Percentiles rank a stretch among this genome's conserved stretches.
Evolutionary conservation across 257 asterid genomes (phyloP).

Genomic region (Gentiana macrophylla): DNA sequence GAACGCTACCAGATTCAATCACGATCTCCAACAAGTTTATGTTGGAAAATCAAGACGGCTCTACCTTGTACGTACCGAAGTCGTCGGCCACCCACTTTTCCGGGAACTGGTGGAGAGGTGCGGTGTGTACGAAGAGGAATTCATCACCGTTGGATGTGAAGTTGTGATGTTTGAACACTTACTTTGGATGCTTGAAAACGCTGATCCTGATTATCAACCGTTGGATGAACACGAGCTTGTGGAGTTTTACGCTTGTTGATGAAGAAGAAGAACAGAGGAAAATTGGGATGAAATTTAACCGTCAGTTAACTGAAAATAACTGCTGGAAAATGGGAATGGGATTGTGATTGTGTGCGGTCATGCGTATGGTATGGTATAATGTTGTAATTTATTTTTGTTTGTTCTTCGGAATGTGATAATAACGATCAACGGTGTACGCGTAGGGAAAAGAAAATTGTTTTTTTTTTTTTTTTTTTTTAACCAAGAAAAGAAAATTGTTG

Average conservation of each 20-base stretch:
- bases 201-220: conserved; percentile 87
- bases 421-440: conserved; percentile 14
- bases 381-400: conserved; percentile 21
- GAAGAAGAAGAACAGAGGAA: neutral
- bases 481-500: conserved; percentile 5
- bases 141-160: conserved; percentile 61
- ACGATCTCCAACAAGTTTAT: conserved; percentile 57
- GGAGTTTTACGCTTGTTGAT: conserved; percentile 61
- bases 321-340: neutral
- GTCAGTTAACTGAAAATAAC: conserved; percentile 20
- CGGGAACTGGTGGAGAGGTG: conserved; percentile 63
- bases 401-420: conserved; percentile 4
- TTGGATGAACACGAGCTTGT: conserved; percentile 72
- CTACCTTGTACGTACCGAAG: conserved; percentile 64
- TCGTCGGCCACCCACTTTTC: conserved; percentile 71
- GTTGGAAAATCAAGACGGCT: conserved; percentile 90
- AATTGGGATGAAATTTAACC: conserved; percentile 2
- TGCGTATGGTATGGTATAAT: conserved; percentile 28
- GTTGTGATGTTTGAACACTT: conserved; percentile 90
- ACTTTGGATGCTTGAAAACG: conserved; percentile 73
- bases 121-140: conserved; percentile 22
- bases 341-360: conserved; percentile 21
- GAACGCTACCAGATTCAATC: conserved; percentile 4
- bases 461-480: too few species aligned
- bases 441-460: too few species aligned